Evolutionary conservation across 2,329 filamentous ascomycete genomes (phyloP), one percentile per base, ranked within the genome.

Genomic region (Myriangium duriaei): DNA sequence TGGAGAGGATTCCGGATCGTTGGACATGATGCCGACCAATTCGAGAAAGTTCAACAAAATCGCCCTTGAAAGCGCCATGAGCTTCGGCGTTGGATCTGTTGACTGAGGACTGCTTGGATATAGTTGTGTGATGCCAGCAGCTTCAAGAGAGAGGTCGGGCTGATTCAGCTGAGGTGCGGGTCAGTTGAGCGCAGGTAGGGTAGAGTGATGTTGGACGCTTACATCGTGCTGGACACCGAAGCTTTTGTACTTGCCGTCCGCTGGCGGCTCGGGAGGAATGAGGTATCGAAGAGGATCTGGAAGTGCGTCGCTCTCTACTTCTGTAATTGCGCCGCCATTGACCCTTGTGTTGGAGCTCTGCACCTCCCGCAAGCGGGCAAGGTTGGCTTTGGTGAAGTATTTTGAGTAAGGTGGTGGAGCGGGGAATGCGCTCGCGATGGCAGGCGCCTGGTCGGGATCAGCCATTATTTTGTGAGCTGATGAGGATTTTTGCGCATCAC

Each of bases 361-460:
- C 32, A 32, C 45, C 12, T 51, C 48, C 18, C 45, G 45, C 15
- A 81, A 60, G 33, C 74, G 74, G 11, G 72, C 61, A 37, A 83
- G 52, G 53, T 88, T 92, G 17, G 80, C 74, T 3, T 75, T 58
- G 0, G 84, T 94, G 61, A 96, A 96, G 56, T 82, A 71, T 48
- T 80, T 79, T 77, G 83, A 96, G 63, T 95, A 93, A 1, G 80
- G 78, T 16, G 91, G 91, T 16, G 91, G 91, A 37, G 81, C 75
- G 15, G 91, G 88, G 56, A 86, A 94, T 29, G 79, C 75, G 15
- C 80, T 75, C 16, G 76, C 43, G 29, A 48, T 48, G 26, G 39
- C 34, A 12, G 69, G 49, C 38, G 60, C 48, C 50, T 65, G 61
- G 38, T 63, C 62, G 42, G 68, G 65, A 37, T 76, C 76, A 41